Base-by-base conservation (phyloP, 192 early-diverging fungal species). In the Chytriomyces hyalinus region DNA sequence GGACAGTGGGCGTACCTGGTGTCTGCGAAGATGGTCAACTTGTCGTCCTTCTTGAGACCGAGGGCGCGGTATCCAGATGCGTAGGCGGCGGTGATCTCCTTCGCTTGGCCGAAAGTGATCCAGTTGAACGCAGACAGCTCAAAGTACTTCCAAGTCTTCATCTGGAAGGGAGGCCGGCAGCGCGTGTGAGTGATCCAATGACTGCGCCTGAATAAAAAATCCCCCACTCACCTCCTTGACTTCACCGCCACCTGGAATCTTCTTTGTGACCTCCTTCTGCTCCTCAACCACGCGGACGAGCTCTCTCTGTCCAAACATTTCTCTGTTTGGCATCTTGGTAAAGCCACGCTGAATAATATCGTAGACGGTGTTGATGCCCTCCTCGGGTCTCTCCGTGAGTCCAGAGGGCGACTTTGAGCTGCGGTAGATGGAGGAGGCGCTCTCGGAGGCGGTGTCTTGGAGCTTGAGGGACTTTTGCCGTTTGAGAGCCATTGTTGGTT, bases 121-220 rank as follows among this genome's bases (percentile, higher is more conserved):
- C 93, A 98, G 75, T 87, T 71, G 87, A 92, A 97, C n/a, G 77
- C 83, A 13, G 91, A 88, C 69, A 97, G 84, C 80, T 92, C 87
- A 79, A 93, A 93, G 78, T 88, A 94, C 73, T 87, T 93, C 94
- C 94, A 95, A 44, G 67, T 90, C 82, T 98, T 98, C 70, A 80
- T 91, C 74, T 92, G 53, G 53, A 20, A 20, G 20, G 0, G 13
- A n/a, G 15, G 53, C 53, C 20, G 53, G 13, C 20, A 57, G 20
- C 15, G 13, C 4, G 15, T n/a, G 15, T 13, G 53, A 20, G 53
- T 20, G 15, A 57, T 20, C 53, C 53, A 1, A 20, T 20, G 20
- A 57, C 51, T 10, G n/a, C 51, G 51, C 51, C 51, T 15, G 51
- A 57, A 57, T 13, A 20, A n/a, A 57, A n/a, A 57, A 13, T 2